Conservation (phyloP, 148 eudicot genomes). For the Dysphania ambrosioides region DNA sequence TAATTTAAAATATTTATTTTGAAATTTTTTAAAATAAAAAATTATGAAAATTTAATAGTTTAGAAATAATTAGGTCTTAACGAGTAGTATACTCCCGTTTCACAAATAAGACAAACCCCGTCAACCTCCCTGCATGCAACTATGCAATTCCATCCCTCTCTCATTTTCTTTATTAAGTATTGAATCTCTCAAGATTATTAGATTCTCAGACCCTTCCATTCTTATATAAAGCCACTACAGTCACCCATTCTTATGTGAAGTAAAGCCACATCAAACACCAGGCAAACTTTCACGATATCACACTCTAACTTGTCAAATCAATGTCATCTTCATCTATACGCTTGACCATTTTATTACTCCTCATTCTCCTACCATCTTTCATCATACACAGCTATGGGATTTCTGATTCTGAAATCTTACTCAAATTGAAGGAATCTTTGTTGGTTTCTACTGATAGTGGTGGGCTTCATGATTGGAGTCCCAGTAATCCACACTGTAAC, state of each 20-base stretch:
- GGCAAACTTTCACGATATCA: too few species aligned
- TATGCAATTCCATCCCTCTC: background rate
- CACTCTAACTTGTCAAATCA: background rate
- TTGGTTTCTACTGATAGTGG: slow-evolving; percentile 20
- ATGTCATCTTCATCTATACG: background rate
- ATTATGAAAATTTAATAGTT: too few species aligned
- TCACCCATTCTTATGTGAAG: background rate
- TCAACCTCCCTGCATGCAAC: slow-evolving; percentile 19
- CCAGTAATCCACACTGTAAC: slow-evolving; percentile 43
- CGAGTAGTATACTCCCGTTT: too few species aligned
- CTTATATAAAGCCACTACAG: slow-evolving; percentile 19
- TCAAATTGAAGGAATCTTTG: slow-evolving; percentile 56
- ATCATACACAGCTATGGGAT: background rate
- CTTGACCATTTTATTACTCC: background rate
- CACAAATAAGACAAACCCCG: slow-evolving; percentile 3
- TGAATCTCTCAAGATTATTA: background rate
- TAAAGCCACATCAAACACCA: too few species aligned
- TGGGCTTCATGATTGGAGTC: slow-evolving; percentile 53
- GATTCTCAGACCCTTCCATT: slow-evolving; percentile 32
- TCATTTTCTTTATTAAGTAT: slow-evolving; percentile 11
- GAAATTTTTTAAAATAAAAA: too few species aligned
- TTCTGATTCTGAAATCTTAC: slow-evolving; percentile 46
- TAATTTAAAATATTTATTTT: too few species aligned
- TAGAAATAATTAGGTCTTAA: too few species aligned
- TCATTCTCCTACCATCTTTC: background rate